A percentile compares a stretch with the other conserved stretches of the same genome.
These are phyloP conservation scores for Colletotrichum sp. DNA, from an alignment of 2,329 filamentous ascomycete species.

Conservation along the genomic window DNA sequence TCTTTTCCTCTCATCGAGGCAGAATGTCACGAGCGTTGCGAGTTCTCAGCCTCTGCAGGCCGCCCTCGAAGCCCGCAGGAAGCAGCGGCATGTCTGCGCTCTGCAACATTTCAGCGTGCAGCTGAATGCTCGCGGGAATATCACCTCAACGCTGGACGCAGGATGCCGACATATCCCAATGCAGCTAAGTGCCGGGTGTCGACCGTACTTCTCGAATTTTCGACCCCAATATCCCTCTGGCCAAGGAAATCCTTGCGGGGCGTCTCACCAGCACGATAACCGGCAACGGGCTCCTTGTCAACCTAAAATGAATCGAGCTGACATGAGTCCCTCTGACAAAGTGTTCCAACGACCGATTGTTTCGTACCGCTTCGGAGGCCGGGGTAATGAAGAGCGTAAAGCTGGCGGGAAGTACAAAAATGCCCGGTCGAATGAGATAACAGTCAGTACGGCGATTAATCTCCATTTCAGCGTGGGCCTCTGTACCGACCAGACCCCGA, in stretches of 20 bases:
- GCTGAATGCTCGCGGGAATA: not conserved
- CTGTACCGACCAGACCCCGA: not conserved
- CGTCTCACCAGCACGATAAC: slow-evolving; percentile 7
- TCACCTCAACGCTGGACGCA: not conserved
- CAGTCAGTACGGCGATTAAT: not conserved
- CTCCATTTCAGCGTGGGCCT: not conserved
- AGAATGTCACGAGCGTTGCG: not conserved
- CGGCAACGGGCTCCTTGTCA: not conserved
- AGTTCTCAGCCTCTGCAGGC: not conserved
- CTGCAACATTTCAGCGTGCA: not conserved
- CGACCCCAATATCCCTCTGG: slow-evolving; percentile 3
- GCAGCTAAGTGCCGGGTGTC: not conserved
- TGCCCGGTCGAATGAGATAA: not conserved
- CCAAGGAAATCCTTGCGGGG: slow-evolving; percentile 11
- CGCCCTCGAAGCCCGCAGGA: not conserved
- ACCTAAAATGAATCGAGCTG: slow-evolving; percentile 3
- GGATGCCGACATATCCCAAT: not conserved
- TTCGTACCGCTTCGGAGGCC: not conserved
- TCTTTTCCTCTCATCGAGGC: not conserved
- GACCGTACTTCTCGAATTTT: slow-evolving; percentile 1
- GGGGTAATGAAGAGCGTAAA: not conserved
- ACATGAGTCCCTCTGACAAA: not conserved
- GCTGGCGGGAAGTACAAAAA: not conserved
- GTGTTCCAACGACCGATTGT: not conserved
- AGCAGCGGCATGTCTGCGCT: not conserved